Percentiles rank a stretch among this genome's conserved stretches.
These are phyloP conservation scores for Arthrobotrys entomopaga DNA, from an alignment of 2,329 filamentous ascomycete species.

Conservation along the genomic window DNA sequence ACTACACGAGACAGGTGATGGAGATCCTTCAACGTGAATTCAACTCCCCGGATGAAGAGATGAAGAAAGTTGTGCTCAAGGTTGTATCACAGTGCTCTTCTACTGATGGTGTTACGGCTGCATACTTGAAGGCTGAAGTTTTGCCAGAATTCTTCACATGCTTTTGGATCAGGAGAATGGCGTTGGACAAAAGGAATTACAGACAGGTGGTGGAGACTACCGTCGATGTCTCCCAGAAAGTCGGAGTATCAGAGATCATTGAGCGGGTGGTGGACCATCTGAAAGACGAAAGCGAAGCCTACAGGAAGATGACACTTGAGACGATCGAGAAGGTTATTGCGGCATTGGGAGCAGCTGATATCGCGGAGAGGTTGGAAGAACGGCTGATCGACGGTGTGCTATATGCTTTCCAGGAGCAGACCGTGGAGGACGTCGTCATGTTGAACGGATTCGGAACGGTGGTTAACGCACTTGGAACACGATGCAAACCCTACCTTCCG, in stretches of 20 bases:
- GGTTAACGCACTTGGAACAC: conserved; percentile 89
- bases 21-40: conserved; percentile 97
- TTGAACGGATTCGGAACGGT: conserved; percentile 98
- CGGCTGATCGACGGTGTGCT: conserved; percentile 93
- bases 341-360: conserved; percentile 90
- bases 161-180: conserved; percentile 98
- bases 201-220: conserved; percentile 98
- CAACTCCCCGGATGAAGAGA: conserved; percentile 95
- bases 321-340: conserved; percentile 97
- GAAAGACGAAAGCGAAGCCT: conserved; percentile 97
- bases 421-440: conserved; percentile 93
- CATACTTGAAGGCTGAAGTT: conserved; percentile 94
- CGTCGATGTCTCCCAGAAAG: conserved; percentile 95
- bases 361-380: conserved; percentile 91
- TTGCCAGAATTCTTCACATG: conserved; percentile 97
- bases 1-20: conserved; percentile 99
- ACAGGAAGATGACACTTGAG: conserved; percentile 99
- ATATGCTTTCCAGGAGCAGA: conserved; percentile 97
- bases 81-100: conserved; percentile 95
- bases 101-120: conserved; percentile 92
- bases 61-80: conserved; percentile 99
- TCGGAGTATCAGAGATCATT: conserved; percentile 94
- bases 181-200: conserved; percentile 96
- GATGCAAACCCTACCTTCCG: conserved; percentile 94
- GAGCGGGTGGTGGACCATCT: conserved; percentile 93